Evolutionary conservation across 148 eudicot species (phyloP).

Genomic region (Nyssa sinensis): DNA sequence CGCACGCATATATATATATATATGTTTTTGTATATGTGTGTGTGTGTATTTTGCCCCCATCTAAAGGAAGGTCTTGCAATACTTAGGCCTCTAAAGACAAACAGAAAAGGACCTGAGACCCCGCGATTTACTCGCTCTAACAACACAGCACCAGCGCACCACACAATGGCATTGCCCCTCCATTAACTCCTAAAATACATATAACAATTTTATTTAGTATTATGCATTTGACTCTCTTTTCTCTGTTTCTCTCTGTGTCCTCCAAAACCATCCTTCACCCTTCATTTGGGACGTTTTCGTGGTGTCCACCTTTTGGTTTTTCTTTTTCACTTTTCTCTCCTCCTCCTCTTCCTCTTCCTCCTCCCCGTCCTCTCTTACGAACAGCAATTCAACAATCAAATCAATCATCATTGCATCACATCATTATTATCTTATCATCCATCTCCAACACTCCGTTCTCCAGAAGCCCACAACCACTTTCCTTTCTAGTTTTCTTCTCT

Average conservation of each 20-base stretch:
- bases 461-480: not conserved
- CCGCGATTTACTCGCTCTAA: not conserved
- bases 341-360: not conserved
- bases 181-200: not conserved
- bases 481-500: not conserved
- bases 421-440: not conserved
- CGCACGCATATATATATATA: too few relatives aligned
- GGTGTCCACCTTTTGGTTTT: not conserved
- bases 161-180: not conserved
- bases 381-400: not conserved
- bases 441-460: not conserved
- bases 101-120: not conserved
- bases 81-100: not conserved
- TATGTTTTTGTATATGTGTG: too few relatives aligned
- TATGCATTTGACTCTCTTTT: not conserved
- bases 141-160: not conserved
- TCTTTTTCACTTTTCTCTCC: not conserved
- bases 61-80: not conserved
- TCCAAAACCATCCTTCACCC: conserved; percentile 7
- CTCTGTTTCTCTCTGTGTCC: not conserved
- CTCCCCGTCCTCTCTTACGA: not conserved
- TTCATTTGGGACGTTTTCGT: conserved; percentile 21
- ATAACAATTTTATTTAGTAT: not conserved
- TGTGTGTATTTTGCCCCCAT: not conserved
- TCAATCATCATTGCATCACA: not conserved